phyloP scores from a whole-genome alignment of 1,284 basidiomycete genomes.

The Austroboletus novae-zelandiae region DNA sequence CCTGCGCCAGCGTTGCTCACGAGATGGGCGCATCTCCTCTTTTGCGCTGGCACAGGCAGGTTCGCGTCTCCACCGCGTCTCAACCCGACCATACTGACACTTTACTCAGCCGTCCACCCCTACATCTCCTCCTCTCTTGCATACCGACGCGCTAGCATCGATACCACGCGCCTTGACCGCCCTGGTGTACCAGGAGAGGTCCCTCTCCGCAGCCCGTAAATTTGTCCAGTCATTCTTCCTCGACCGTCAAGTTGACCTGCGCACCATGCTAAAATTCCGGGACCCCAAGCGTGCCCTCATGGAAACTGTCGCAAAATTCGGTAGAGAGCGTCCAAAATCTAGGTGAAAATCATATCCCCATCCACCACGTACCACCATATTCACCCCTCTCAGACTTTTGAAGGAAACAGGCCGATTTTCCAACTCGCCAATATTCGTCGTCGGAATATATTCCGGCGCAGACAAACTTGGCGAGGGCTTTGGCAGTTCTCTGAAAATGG shows the following conservation, averaged over 20 bases:
- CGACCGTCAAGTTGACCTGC: constrained; percentile 77
- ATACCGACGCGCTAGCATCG: constrained; percentile 73
- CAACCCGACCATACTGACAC: constrained; percentile 7
- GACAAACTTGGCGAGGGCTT: constrained; percentile 95
- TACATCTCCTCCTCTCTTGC: constrained; percentile 51
- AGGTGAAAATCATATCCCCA: constrained; percentile 44
- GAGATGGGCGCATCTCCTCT: constrained; percentile 76
- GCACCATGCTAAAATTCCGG: constrained; percentile 84
- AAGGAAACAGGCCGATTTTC: constrained; percentile 91
- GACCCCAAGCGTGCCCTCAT: constrained; percentile 81
- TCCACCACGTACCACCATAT: background rate
- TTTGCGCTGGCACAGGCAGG: constrained; percentile 68
- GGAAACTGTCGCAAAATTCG: constrained; percentile 76
- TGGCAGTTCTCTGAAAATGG: constrained; percentile 92
- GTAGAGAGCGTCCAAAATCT: constrained; percentile 71
- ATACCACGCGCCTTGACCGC: constrained; percentile 75
- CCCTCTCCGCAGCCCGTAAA: constrained; percentile 73
- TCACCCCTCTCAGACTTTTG: constrained; percentile 52
- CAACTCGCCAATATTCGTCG: constrained; percentile 88
- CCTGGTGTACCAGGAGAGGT: constrained; percentile 76
- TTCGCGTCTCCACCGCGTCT: constrained; percentile 33
- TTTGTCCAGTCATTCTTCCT: constrained; percentile 89
- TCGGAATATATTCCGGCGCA: constrained; percentile 88
- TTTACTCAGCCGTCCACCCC: constrained; percentile 46
- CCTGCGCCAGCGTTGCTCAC: constrained; percentile 79